Conservation (phyloP, 1,284 basidiomycete species). For the Microbotryum lychnidis-dioicae region DNA sequence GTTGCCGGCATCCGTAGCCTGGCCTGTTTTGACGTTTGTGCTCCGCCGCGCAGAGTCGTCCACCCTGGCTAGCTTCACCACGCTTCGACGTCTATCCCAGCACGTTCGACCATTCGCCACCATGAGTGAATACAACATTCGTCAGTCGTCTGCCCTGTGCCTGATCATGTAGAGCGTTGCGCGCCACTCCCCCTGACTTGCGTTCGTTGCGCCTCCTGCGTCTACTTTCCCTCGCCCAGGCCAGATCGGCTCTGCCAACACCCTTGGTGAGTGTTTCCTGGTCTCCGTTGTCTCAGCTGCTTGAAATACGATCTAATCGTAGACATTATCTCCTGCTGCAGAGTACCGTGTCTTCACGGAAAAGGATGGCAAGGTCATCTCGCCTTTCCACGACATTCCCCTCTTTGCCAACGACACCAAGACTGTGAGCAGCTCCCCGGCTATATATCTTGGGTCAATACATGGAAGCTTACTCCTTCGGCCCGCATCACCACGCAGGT, state of each 20-base stretch:
- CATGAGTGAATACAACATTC: too few species aligned
- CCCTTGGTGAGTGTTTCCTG: conserved; percentile 58
- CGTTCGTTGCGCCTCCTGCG: not conserved
- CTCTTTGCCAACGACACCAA: conserved; percentile 89
- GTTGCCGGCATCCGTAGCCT: too few species aligned
- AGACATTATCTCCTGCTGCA: conserved; percentile 37
- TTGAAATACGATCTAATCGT: not conserved
- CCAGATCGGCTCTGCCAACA: conserved; percentile 73
- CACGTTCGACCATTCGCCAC: too few species aligned
- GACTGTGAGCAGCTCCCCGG: not conserved
- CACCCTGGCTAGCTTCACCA: too few species aligned
- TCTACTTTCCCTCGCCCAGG: conserved; percentile 7
- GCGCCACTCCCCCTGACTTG: not conserved
- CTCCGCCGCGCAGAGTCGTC: too few species aligned
- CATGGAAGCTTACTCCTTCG: conserved; percentile 2
- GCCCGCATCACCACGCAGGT: conserved; percentile 44
- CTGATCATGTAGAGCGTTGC: too few species aligned
- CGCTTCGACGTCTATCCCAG: too few species aligned
- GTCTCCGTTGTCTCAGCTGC: too few species aligned
- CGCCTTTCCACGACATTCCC: conserved; percentile 91
- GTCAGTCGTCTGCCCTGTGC: too few species aligned
- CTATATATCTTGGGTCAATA: too few species aligned
- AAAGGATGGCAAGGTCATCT: conserved; percentile 73
- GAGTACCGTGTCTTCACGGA: conserved; percentile 94
- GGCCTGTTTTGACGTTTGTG: too few species aligned